A percentile compares a stretch with the other conserved stretches of the same genome.
phyloP scores from a whole-genome alignment of 768 basidiomycete species.

The Mycena metata region DNA sequence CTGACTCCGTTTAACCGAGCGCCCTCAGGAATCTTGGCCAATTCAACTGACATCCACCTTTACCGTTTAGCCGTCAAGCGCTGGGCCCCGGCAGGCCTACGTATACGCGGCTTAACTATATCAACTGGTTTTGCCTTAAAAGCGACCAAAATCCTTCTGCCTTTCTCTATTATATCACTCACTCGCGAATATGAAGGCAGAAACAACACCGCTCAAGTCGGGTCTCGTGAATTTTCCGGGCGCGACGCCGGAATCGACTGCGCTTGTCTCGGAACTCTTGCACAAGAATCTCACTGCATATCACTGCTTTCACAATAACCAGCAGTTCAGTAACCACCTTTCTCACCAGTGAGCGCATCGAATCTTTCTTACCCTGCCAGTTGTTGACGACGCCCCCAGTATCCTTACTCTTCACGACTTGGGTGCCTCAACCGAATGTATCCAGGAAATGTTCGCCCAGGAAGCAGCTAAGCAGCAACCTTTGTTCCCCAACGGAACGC shows the following conservation, averaged over 20 bases:
- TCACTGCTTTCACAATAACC: slow-evolving; percentile 31
- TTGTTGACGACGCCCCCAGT: slow-evolving; percentile 11
- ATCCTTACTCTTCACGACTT: slow-evolving; percentile 20
- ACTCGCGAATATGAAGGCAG: too few species aligned
- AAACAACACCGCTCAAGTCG: slow-evolving; percentile 13
- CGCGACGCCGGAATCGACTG: slow-evolving; percentile 15
- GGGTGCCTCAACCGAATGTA: slow-evolving; percentile 11
- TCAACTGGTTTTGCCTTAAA: too few species aligned
- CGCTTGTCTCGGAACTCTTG: slow-evolving; percentile 26
- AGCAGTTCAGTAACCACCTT: slow-evolving; percentile 21
- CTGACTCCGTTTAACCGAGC: too few species aligned
- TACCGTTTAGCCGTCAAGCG: too few species aligned
- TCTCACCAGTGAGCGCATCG: slow-evolving; percentile 23
- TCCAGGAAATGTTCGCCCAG: slow-evolving; percentile 13
- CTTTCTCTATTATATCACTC: too few species aligned
- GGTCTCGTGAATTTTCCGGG: slow-evolving; percentile 31
- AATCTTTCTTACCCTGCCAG: background rate
- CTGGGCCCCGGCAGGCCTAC: too few species aligned
- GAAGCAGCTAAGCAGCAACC: slow-evolving; percentile 15
- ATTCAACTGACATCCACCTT: too few species aligned
- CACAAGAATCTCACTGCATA: slow-evolving; percentile 22
- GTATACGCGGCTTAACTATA: too few species aligned
- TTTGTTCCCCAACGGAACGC: slow-evolving; percentile 6
- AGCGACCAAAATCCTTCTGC: too few species aligned
- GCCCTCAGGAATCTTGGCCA: too few species aligned